Evolutionary conservation across 768 basidiomycete species (phyloP), one percentile per base, ranked within the genome.

Genomic region (Podaxis sp.): DNA sequence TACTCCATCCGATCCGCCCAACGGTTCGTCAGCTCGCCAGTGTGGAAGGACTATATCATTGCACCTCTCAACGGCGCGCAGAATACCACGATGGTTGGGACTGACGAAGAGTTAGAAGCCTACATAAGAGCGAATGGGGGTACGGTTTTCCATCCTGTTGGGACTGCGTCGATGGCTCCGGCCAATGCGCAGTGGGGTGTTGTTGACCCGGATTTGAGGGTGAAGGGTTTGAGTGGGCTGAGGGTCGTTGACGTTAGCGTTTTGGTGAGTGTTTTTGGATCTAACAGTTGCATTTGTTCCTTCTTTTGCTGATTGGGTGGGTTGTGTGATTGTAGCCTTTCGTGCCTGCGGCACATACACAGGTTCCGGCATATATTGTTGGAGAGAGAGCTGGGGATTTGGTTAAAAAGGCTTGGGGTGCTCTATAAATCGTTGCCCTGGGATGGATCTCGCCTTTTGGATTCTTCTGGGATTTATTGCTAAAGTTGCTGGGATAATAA

Each of bases 181-280:
- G 43, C n/a, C 0, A 56, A 59, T 51, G 74, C 72, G 2, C 50
- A 63, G 4, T 67, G 61, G 56, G 64, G 64, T 33, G 64, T 65
- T 40, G 64, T 65, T 9, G 64, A 65, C 24, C 51, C 64, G 29
- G 68, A 76, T 46, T 65, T 80, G 57, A 63, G 58, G 33, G 73
- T 80, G 22, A 77, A 78, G 67, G 74, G 74, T 4, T 65, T 74
- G 2, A 52, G 40, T 2, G 77, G 75, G 1, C 55, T 80, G 25
- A 67, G 78, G 17, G 67, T 80, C 25, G 74, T 78, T n/a, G 77
- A 80, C 67, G 70, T 71, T 19, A 75, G 75, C 22, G 69, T 79
- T 25, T 59, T 59, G 57, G 57, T 59, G 46, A 51, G 57, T 49
- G 2, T 19, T n/a, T 36, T 49, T 51, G 33, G 6, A 49, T 50